These are phyloP conservation scores for Saccharomyces hybrid DNA, from an alignment of 1,139 yeast species.

Conservation along the genomic window DNA sequence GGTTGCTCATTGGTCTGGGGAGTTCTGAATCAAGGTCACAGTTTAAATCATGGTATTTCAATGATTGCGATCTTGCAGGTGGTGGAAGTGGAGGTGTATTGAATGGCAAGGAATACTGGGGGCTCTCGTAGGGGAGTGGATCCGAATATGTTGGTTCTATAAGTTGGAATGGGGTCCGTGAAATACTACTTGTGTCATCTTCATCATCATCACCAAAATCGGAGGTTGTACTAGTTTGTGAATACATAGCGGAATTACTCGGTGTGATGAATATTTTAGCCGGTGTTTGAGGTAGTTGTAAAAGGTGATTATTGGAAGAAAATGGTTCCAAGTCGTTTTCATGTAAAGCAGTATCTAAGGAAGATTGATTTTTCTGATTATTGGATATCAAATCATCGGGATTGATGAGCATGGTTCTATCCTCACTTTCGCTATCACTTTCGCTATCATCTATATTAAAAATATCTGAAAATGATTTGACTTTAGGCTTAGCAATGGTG, in stretches of 20 bases:
- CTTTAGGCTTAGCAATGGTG: neutral
- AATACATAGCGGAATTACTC: neutral
- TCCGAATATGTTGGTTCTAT: slow-evolving; percentile 7
- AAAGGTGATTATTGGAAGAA: neutral
- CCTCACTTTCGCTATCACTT: slow-evolving; percentile 2
- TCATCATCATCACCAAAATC: neutral
- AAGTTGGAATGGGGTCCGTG: slow-evolving; percentile 10
- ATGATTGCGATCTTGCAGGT: slow-evolving; percentile 23
- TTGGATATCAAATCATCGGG: neutral
- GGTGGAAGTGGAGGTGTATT: slow-evolving; percentile 18
- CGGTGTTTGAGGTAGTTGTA: neutral
- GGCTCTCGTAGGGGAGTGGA: neutral
- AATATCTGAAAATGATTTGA: slow-evolving; percentile 17
- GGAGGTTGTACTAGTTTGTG: neutral
- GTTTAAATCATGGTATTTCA: slow-evolving; percentile 31
- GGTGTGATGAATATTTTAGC: neutral
- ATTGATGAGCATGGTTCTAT: neutral
- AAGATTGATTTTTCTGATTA: neutral
- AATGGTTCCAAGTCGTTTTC: neutral
- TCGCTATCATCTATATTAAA: slow-evolving; percentile 17
- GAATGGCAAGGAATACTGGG: neutral
- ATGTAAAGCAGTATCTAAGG: neutral
- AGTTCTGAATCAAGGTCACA: slow-evolving; percentile 28
- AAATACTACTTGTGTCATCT: neutral
- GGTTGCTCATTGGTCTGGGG: slow-evolving; percentile 27